Base-by-base conservation (phyloP, 768 basidiomycete species). In the Lentinula guzmanii region DNA sequence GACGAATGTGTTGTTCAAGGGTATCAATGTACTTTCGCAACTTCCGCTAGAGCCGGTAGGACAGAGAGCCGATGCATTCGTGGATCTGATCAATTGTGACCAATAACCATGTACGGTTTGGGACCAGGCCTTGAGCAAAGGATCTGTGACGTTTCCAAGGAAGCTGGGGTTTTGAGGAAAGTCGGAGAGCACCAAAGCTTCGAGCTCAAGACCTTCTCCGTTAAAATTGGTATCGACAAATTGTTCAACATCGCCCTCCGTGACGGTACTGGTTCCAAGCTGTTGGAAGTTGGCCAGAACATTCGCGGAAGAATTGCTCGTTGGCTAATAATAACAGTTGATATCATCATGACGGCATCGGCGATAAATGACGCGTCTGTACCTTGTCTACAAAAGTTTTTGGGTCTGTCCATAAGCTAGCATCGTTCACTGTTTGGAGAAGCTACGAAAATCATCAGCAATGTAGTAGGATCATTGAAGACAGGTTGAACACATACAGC, bases 1-100 rank as follows among this genome's bases (percentile, higher is more conserved):
- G 24, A 95, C 90, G 67, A 97, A 93, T 0, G 91, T 93, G 68
- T 95, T 83, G 68, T 97, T 97, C 52, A 97, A 77, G 2, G 94
- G 93, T 64, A 97, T 94, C 52, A 97, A 75, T 0, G 89, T 81
- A 71, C 92, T 90, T 72, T 93, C 90, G 70, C 95, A 98, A 33
- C 71, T 61, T 16, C 76, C 79, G 18, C 75, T 81, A 4, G 53
- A 39, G 53, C 53, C 53, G 10, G 73, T 71, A 5, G 63, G 64
- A 70, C 92, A 97, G 8, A 93, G 70, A 0, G 81, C 77, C 1
- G 86, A 83, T 16, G 78, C 67, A 65, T 96, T 93, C 4, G 93
- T 95, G 2, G 77, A 79, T 37, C 92, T 77, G 60, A 90, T 87
- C 6, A 98, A 82, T 58, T 88, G 82, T 0, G 82, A 79, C 95